Evolutionary conservation across 2,329 filamentous ascomycete species (phyloP), one percentile per base, ranked within the genome.

Genomic region (Malbranchea zuffiana): DNA sequence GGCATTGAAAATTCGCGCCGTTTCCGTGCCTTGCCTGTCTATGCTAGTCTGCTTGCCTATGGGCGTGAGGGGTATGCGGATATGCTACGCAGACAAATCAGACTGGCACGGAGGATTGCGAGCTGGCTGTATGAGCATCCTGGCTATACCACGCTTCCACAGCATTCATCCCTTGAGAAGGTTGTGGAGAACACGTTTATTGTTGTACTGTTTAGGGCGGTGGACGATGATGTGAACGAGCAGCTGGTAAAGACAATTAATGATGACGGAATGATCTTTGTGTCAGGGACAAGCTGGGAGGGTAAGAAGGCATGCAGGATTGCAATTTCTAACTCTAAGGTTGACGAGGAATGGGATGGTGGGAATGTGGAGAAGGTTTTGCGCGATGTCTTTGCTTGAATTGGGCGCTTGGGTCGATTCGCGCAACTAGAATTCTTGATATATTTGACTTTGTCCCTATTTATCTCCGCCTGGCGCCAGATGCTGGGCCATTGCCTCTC

Each of bases 1-100:
- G 85, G 86, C 13, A 67, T 95, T 13, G 87, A 95, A 50, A 95
- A 95, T 60, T 94, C 86, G 2, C 76, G 87, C 25, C 79, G 87
- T 4, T 93, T 95, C 65, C 75, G 88, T 36, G 87, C 87, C 0
- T 66, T 95, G n/a, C 87, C 88, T 0, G 81, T 85, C 6, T 95
- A 95, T 53, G 78, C 84, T 7, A 81, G 79, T 0, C 69, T 95
- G 2, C 56, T 80, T 13, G 79, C 80, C 31, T 80, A 90, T 49
- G 88, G 88, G 1, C 67, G 67, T 1, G 55, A 67, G 0, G 86
- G 85, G 0, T 74, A 92, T 46, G 65, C 68, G 1, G 64, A 68
- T 1, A 80, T 94, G 62, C 64, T 94, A 3, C 67, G 73, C 43
- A 71, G 74, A 17, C 86, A 94, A 64, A 77, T 86, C 17, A 59